Base-by-base conservation (phyloP, 805 yeast genomes). In the Monosporozyma unispora region DNA sequence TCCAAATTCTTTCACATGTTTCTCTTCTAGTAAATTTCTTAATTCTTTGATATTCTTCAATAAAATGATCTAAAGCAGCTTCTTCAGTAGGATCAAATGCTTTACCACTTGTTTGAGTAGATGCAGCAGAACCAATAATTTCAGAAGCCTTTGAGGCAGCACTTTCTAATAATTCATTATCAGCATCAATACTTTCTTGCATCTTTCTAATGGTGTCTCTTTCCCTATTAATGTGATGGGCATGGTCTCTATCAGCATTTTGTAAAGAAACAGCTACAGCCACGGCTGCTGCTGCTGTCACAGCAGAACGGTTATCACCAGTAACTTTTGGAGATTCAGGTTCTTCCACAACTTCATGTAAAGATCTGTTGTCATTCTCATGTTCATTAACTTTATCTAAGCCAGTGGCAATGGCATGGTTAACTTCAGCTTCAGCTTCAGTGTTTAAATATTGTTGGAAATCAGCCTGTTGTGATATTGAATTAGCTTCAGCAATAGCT, bases 1-100 rank as follows among this genome's bases (percentile, higher is more conserved):
- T 80, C 98, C 98, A 90, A 19, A 90, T 86, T 44, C 96, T 73
- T 56, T 81, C 81, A 66, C 96, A 85, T 6, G 90, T 77, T 49
- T 83, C 84, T 43, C 77, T 77, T 48, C 88, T 71, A 8, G 81
- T 74, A 64, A 87, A 70, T 28, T 75, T 75, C 59, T 84, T 75
- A 54, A 83, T 75, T 42, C 70, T 73, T 57, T 86, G 80, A 61
- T 86, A 91, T 19, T 82, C 83, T 14, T 70, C 67, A 52, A 90
- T 79, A 58, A 86, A 88, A 49, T 76, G 76, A 50, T 87, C 91
- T 53, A 90, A 78, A 0, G 87, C 85, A 19, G 70, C 74, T 66
- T 90, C 98, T 46, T 80, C 85, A 22, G 58, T 55, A 8, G 54
- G 48, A 50, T 59, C 66, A 48, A 67, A 58, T 12, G 68, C 54